These are phyloP conservation scores for Neopestalotiopsis rosae DNA, from an alignment of 2,329 filamentous ascomycete species.

Conservation along the genomic window DNA sequence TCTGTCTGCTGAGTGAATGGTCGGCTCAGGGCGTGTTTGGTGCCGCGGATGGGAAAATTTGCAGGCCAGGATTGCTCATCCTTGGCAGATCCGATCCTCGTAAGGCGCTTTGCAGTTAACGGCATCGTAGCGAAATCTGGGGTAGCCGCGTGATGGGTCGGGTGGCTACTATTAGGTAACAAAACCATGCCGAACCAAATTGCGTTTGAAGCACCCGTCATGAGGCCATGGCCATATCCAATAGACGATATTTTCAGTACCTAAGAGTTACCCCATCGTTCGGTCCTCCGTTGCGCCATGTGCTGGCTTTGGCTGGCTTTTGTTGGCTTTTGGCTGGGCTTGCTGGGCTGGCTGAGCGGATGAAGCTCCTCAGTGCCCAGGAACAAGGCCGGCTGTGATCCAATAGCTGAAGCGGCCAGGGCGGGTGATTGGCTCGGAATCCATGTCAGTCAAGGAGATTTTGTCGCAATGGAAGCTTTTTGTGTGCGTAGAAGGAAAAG, in stretches of 20 bases:
- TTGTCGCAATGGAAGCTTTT: not conserved
- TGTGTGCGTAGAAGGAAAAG: not conserved
- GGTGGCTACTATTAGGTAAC: slow-evolving; percentile 22
- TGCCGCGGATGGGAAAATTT: slow-evolving; percentile 16
- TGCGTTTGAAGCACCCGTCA: slow-evolving; percentile 17
- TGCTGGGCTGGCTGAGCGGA: not conserved
- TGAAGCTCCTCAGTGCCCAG: not conserved
- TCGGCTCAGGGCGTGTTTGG: not conserved
- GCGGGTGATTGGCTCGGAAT: not conserved
- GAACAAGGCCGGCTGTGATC: slow-evolving; percentile 5
- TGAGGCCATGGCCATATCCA: slow-evolving; percentile 10
- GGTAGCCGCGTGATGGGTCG: slow-evolving; percentile 23
- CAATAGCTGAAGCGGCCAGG: slow-evolving; percentile 2
- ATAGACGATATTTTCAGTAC: slow-evolving; percentile 15
- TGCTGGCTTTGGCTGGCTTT: too few relatives aligned
- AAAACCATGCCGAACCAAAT: slow-evolving; percentile 8
- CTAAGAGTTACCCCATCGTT: slow-evolving; percentile 22
- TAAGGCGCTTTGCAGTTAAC: slow-evolving; percentile 24
- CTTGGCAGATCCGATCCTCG: slow-evolving; percentile 19
- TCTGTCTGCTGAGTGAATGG: not conserved
- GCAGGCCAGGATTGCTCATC: slow-evolving; percentile 8
- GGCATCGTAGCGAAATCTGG: slow-evolving; percentile 23
- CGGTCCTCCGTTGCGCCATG: not conserved
- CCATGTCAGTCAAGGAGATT: not conserved
- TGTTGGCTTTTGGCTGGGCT: too few relatives aligned